Evolutionary conservation across 1,284 basidiomycete species (phyloP).

Genomic region (Cutaneotrichosporon spelunceum): DNA sequence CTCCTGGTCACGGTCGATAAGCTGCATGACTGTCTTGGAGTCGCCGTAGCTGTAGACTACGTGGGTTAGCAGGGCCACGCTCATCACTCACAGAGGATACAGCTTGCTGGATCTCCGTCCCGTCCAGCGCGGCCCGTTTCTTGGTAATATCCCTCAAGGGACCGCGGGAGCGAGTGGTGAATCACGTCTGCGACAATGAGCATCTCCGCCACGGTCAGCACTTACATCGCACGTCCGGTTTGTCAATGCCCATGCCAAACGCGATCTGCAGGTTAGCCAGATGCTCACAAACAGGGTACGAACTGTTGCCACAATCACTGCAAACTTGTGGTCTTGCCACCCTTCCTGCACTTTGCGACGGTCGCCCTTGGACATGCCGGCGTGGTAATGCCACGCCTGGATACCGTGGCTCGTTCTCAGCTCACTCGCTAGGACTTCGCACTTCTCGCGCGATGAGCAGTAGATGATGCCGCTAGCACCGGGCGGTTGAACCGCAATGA

Average conservation of each 20-base stretch:
- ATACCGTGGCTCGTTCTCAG: constrained; percentile 62
- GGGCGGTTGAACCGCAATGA: constrained; percentile 63
- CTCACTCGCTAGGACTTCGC: constrained; percentile 72
- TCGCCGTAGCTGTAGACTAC: constrained; percentile 60
- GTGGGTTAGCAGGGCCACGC: constrained; percentile 30
- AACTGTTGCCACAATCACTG: constrained; percentile 85
- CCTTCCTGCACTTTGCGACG: constrained; percentile 63
- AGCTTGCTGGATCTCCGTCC: constrained; percentile 65
- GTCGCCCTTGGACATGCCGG: constrained; percentile 66
- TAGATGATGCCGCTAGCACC: constrained; percentile 83
- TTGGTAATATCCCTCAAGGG: constrained; percentile 73
- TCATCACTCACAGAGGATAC: constrained; percentile 57
- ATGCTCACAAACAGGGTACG: constrained; percentile 21
- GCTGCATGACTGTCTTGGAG: constrained; percentile 55
- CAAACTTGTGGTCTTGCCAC: constrained; percentile 71
- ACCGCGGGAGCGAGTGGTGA: constrained; percentile 67
- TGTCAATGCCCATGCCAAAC: constrained; percentile 98
- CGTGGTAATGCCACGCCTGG: constrained; percentile 80
- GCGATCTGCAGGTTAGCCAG: constrained; percentile 59
- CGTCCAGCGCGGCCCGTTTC: constrained; percentile 81
- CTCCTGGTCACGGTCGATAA: constrained; percentile 59
- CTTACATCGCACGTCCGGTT: constrained; percentile 63
- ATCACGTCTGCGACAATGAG: constrained; percentile 63
- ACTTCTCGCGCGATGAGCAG: constrained; percentile 66
- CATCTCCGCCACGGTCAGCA: constrained; percentile 1